Evolutionary conservation across 2,329 filamentous ascomycete species (phyloP).

Genomic region (Colletotrichum aenigma): DNA sequence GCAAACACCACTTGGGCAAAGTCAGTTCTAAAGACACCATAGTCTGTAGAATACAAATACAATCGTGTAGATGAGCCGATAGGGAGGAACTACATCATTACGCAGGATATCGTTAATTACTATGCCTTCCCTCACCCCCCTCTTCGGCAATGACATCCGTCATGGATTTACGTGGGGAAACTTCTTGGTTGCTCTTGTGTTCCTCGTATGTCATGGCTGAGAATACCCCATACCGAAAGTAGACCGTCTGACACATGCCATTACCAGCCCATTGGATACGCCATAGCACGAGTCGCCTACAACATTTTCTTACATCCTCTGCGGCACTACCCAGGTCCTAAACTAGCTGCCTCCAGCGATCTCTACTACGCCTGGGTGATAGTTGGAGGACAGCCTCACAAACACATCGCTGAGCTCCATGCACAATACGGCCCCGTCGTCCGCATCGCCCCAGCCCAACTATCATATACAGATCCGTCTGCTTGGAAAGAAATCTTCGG

Average conservation of each 20-base stretch:
- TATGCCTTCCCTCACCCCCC: neutral
- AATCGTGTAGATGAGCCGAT: neutral
- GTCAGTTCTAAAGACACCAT: neutral
- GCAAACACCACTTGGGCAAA: neutral
- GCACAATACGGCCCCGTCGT: neutral
- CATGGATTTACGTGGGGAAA: neutral
- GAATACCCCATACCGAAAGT: neutral
- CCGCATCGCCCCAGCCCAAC: constrained; percentile 1
- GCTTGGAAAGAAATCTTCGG: neutral
- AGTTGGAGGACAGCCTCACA: neutral
- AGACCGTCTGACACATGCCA: neutral
- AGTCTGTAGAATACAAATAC: neutral
- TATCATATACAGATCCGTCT: neutral
- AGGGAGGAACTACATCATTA: neutral
- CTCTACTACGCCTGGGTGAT: neutral
- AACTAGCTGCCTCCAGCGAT: neutral
- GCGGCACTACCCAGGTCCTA: constrained; percentile 1
- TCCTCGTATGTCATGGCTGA: neutral
- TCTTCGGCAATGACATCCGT: neutral
- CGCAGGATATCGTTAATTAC: neutral
- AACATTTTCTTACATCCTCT: constrained; percentile 6
- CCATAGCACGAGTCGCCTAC: neutral
- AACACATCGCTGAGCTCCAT: neutral
- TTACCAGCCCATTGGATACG: neutral
- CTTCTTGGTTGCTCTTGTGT: neutral